phyloP scores from a whole-genome alignment of 495 filamentous ascomycete genomes.

The Neurospora sp. region DNA sequence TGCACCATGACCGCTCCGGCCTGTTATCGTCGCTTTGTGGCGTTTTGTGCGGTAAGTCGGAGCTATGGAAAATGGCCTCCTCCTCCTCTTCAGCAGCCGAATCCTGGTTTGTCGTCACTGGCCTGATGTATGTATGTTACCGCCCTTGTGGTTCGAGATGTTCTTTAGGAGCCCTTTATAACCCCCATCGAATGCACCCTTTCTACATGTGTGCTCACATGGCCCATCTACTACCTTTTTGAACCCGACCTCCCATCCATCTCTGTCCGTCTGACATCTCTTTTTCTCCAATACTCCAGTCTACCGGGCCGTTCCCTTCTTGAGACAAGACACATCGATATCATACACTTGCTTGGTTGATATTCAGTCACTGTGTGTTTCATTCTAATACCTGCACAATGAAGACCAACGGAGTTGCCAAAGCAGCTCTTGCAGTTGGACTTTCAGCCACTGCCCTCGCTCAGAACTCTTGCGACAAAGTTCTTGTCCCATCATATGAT shows the following conservation, averaged over 20 bases:
- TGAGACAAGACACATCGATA: background rate
- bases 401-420: slow-evolving; percentile 10
- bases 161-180: slow-evolving; percentile 4
- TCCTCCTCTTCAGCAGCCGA: background rate
- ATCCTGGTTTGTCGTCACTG: background rate
- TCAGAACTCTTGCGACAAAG: slow-evolving; percentile 17
- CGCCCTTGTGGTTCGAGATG: slow-evolving; percentile 4
- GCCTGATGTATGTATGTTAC: background rate
- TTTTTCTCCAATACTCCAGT: background rate
- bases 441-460: slow-evolving; percentile 12
- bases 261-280: background rate
- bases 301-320: background rate
- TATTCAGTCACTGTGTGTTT: background rate
- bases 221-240: background rate
- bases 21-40: background rate
- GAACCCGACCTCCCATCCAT: background rate
- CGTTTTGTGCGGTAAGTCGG: background rate
- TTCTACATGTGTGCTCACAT: background rate
- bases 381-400: background rate
- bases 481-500: slow-evolving; percentile 30
- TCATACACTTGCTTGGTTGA: background rate
- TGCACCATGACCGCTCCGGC: background rate
- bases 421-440: slow-evolving; percentile 3
- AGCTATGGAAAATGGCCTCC: background rate
- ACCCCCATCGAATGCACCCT: background rate